Conservation (phyloP, 169 alveolate species). For the Plasmodium gonderi region DNA sequence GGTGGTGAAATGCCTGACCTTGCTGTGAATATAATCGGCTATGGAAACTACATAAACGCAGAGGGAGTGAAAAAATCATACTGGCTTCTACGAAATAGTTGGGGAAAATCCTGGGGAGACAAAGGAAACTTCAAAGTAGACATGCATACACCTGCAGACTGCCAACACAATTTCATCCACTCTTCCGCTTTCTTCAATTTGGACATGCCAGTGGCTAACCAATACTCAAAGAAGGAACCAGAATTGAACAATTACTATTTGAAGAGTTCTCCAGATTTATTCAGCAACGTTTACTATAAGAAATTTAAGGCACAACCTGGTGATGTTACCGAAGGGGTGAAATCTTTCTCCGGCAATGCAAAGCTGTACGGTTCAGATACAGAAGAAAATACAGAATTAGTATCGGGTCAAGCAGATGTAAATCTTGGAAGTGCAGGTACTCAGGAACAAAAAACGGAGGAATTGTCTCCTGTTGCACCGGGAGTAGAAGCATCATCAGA, state of each 20-base stretch:
- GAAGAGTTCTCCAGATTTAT: not conserved
- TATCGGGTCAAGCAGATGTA: not conserved
- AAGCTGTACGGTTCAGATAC: not conserved
- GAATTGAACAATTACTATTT: not conserved
- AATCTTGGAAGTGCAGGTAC: too few species aligned
- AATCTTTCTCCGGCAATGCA: not conserved
- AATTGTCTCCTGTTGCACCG: not conserved
- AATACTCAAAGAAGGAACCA: not conserved
- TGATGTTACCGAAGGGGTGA: not conserved
- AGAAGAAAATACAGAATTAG: not conserved
- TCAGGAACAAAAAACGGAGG: too few species aligned
- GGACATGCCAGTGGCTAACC: not conserved
- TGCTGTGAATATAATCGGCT: slow-evolving; percentile 57
- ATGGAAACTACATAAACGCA: slow-evolving; percentile 23
- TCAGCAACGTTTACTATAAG: not conserved
- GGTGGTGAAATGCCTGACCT: slow-evolving; percentile 11
- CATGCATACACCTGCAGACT: slow-evolving; percentile 5
- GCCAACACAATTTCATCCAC: slow-evolving; percentile 13
- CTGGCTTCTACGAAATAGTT: slow-evolving; percentile 14
- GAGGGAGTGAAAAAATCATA: not conserved
- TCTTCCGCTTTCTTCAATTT: not conserved
- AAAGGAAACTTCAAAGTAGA: slow-evolving; percentile 25
- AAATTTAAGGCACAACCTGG: not conserved
- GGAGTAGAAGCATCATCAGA: not conserved
- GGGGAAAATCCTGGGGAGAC: slow-evolving; percentile 43